A percentile compares a stretch with the other conserved stretches of the same genome.
Evolutionary conservation across 176 grass and related monocot species (phyloP).

Genomic region (Aegilops speltoides): DNA sequence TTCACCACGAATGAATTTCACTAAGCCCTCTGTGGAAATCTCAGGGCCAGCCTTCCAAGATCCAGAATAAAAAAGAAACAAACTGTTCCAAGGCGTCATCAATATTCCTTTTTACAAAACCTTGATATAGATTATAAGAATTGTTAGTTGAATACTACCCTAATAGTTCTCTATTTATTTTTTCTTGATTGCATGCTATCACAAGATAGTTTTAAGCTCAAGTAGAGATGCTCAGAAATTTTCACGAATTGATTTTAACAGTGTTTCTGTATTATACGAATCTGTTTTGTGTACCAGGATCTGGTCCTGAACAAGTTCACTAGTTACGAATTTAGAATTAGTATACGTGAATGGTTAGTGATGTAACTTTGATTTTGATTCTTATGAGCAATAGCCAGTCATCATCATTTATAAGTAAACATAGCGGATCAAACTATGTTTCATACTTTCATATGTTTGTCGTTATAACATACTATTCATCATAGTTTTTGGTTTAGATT

Average conservation of each 20-base stretch:
- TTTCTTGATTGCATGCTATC: neutral
- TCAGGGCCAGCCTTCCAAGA: neutral
- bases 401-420: neutral
- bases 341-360: neutral
- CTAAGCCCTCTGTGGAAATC: neutral
- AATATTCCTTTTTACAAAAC: neutral
- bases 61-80: neutral
- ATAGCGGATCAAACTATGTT: neutral
- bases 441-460: neutral
- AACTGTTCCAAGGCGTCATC: neutral
- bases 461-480: neutral
- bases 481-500: slow-evolving; percentile 16
- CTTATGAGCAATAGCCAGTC: neutral
- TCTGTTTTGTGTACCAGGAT: neutral
- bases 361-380: slow-evolving; percentile 1
- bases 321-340: neutral
- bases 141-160: neutral
- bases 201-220: neutral
- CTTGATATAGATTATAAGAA: neutral
- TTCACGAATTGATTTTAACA: neutral
- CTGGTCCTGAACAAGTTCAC: slow-evolving; percentile 12
- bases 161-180: neutral
- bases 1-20: neutral
- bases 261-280: neutral
- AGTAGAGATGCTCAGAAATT: neutral